Evolutionary conservation across 148 eudicot genomes (phyloP), one percentile per base, ranked within the genome.

Genomic region (Rhododendron ferrugineum): DNA sequence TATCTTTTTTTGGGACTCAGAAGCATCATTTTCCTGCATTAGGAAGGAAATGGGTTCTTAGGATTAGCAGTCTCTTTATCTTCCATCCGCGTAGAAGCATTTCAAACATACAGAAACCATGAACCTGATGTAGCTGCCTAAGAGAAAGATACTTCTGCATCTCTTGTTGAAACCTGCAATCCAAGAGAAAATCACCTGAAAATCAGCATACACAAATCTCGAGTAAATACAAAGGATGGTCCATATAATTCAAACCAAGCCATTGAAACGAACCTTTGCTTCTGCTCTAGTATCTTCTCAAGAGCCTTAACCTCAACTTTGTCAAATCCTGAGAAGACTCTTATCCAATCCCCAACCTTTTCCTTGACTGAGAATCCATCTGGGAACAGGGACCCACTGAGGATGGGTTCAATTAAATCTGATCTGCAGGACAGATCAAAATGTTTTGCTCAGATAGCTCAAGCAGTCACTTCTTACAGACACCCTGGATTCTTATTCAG

Each of bases 221-320:
- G 14, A 84, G 20, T 11, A 66, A 66, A 76, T 15, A 44, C 78
- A 10, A 68, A 14, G 68, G 66, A 30, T 32, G 22, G 49, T 75
- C 16, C 46, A 86, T 34, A 60, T 64, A 77, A 66, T 7, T 77
- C 70, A 84, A 80, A 73, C 37, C 85, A 42, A 84, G 56, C 85
- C 60, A 30, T 80, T 49, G 68, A 66, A 82, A 74, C 85, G 40
- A 86, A 97, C 99, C 98, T 97, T 89, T 95, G 96, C 90, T 97
- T 94, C 93, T 95, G 99, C 92, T 97, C 98, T 88, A 97, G 88
- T 78, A 95, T 93, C 88, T 95, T 95, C 87, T 95, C 98, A 77
- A 97, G 90, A 86, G 99, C 99, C 88, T 92, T 95, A 75, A 97
- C 89, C 92, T 97, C 99, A 79, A 95, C 93, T 89, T 94, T 95